Evolutionary conservation across 495 filamentous ascomycete species (phyloP), one percentile per base, ranked within the genome.

Genomic region (Chlorociboria aeruginascens): DNA sequence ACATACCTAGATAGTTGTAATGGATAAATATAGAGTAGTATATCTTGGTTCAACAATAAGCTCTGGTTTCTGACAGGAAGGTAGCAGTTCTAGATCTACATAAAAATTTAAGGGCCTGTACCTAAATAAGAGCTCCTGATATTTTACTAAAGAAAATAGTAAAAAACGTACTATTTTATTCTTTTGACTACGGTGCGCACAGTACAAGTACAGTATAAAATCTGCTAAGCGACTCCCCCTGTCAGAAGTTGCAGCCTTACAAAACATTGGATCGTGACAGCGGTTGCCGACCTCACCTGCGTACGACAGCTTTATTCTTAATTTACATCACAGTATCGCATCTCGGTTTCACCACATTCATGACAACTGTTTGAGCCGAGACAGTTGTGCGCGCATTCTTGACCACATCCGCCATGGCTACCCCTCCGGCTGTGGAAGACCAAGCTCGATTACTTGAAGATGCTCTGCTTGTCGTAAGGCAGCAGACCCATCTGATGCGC

Each of bases 401-500:
- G 30, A 44, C 49, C 8, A 29, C 31, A 32, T 43, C 42, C 38
- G 44, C 39, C 45, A 74, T 78, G 63, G 77, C 69, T 51, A 73
- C 79, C 57, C 78, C 83, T 61, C 72, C 76, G 57, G 73, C 76
- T 62, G 73, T 83, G 52, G 89, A 94, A 73, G 89, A 96, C 71
- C 89, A 95, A 74, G 84, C 81, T 54, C 83, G 88, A 57, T 75
- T 98, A 66, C 81, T 98, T 53, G 90, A 97, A 65, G 92, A 98
- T 84, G 92, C 93, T 62, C 72, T 97, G 71, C 76, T 82, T 44
- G 87, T 95, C 41, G 92, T 98, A 68, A 83, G 89, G 69, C 93
- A 97, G 68, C 92, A 98, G 77, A 87, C 89, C 20, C 71, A 78
- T 45, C 73, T 95, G 63, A 98, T 98, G 92, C 88, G 89, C 69